phyloP scores from a whole-genome alignment of 1,284 basidiomycete species.

The Melampsora americana region DNA sequence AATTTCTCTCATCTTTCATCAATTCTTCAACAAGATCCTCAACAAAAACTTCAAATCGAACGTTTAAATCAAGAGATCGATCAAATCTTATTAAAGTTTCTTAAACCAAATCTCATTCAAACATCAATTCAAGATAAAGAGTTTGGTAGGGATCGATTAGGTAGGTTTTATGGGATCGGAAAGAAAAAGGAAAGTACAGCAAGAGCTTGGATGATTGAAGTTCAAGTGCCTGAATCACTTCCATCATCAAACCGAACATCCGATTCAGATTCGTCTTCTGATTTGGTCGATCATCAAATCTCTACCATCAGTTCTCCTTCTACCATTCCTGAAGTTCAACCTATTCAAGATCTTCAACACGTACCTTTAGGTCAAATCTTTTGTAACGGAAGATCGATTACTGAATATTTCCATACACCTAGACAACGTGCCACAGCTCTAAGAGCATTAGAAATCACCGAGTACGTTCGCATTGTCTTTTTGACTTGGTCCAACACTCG shows the following conservation, averaged over 20 bases:
- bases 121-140: neutral
- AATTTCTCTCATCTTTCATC: constrained; percentile 12
- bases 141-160: constrained; percentile 62
- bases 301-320: too few relatives aligned
- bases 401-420: constrained; percentile 33
- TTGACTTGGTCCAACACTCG: constrained; percentile 1
- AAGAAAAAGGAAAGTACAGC: constrained; percentile 80
- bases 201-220: constrained; percentile 82
- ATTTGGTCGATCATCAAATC: neutral
- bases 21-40: too few relatives aligned
- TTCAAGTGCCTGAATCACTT: constrained; percentile 4
- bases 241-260: neutral
- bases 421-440: constrained; percentile 29
- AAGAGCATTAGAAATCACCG: constrained; percentile 25
- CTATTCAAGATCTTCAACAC: neutral
- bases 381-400: constrained; percentile 19
- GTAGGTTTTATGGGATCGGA: constrained; percentile 76
- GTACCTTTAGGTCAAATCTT: constrained; percentile 21
- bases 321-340: neutral
- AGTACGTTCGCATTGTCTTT: constrained; percentile 1
- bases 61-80: constrained; percentile 11
- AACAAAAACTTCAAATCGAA: neutral
- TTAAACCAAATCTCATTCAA: neutral
- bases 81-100: constrained; percentile 5
- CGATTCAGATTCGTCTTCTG: neutral